Evolutionary conservation across 352 stramenopile genomes (phyloP).

Genomic region (Phytophthora quininea): DNA sequence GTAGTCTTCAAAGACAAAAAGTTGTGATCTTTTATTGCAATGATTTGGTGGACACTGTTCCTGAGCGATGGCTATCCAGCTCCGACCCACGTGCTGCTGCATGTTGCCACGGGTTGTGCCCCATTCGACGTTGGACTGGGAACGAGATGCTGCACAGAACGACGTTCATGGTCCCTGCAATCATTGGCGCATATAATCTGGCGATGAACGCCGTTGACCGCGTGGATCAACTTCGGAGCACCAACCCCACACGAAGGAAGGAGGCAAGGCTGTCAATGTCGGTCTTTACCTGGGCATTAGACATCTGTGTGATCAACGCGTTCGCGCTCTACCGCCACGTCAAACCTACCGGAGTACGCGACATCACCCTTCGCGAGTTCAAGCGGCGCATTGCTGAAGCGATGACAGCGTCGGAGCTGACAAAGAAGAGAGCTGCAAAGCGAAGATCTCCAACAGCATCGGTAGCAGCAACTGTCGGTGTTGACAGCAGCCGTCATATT

Average conservation of each 20-base stretch:
- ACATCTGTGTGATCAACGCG: constrained; percentile 1
- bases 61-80: neutral
- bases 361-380: constrained; percentile 7
- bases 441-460: too few relatives aligned
- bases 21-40: constrained; percentile 15
- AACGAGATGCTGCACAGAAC: neutral
- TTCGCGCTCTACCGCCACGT: neutral
- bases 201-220: constrained; percentile 13
- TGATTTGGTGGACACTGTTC: neutral
- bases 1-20: constrained; percentile 9
- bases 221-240: constrained; percentile 8
- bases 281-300: neutral
- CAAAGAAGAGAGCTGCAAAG: too few relatives aligned
- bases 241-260: neutral
- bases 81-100: neutral
- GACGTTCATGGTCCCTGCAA: constrained; percentile 3
- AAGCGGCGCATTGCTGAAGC: constrained; percentile 9
- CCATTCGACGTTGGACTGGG: constrained; percentile 7
- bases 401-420: neutral
- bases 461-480: too few relatives aligned
- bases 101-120: constrained; percentile 13
- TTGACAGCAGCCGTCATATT: too few relatives aligned
- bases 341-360: neutral
- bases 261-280: constrained; percentile 6
- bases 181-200: constrained; percentile 8